phyloP scores from a whole-genome alignment of 768 basidiomycete species.

The Daedaleopsis nitida region DNA sequence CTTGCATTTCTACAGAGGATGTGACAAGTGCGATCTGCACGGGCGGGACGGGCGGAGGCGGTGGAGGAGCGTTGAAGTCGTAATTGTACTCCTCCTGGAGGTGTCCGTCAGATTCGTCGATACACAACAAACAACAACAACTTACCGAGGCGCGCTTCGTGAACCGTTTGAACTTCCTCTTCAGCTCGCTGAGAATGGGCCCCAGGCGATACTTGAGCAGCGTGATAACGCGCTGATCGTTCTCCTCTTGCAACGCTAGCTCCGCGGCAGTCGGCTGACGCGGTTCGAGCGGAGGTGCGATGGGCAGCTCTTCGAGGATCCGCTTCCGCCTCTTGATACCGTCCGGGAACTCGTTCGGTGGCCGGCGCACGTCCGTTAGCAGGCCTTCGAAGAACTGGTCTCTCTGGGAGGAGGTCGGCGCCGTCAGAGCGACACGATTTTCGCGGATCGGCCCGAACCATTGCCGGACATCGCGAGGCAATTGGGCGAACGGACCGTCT shows the following conservation, averaged over 20 bases:
- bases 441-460: conserved; percentile 88
- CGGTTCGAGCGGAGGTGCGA: conserved; percentile 90
- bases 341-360: conserved; percentile 89
- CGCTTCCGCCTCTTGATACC: conserved; percentile 83
- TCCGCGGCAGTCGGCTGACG: conserved; percentile 80
- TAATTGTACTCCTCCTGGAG: conserved; percentile 76
- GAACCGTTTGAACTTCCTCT: conserved; percentile 91
- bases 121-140: conserved; percentile 3
- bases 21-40: conserved; percentile 38
- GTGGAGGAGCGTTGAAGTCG: conserved; percentile 36
- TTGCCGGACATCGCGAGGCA: conserved; percentile 80
- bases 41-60: neutral
- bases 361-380: conserved; percentile 66
- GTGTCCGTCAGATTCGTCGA: neutral
- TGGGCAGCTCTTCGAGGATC: conserved; percentile 79
- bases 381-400: conserved; percentile 76
- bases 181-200: conserved; percentile 84
- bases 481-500: conserved; percentile 67
- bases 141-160: conserved; percentile 77
- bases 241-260: conserved; percentile 79
- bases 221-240: conserved; percentile 75
- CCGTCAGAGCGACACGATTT: conserved; percentile 66
- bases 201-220: conserved; percentile 90
- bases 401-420: conserved; percentile 59
- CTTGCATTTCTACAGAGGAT: conserved; percentile 40